These are phyloP conservation scores for Acanthamoeba triangularis DNA, from an alignment of 208 protist genomes.

Conservation along the genomic window DNA sequence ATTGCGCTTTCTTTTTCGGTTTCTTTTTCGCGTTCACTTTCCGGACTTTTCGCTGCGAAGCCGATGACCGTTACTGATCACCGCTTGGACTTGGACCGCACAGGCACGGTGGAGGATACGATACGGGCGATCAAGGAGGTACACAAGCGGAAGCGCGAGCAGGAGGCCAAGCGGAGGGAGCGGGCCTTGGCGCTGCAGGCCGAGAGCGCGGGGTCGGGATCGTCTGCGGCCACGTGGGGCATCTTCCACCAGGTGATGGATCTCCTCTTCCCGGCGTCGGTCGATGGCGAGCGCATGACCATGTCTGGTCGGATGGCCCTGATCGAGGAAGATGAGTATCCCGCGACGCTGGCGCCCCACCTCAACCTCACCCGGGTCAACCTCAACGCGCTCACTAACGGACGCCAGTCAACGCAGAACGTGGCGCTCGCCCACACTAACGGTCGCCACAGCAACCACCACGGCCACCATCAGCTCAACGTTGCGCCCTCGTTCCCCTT, in stretches of 20 bases:
- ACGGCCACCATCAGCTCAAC: constrained; percentile 18
- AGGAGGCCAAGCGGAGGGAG: neutral
- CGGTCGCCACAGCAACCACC: neutral
- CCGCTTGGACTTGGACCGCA: neutral
- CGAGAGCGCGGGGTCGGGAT: neutral
- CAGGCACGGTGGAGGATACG: constrained; percentile 52
- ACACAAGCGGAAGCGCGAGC: constrained; percentile 7
- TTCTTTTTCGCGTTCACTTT: constrained; percentile 1
- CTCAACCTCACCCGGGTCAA: constrained; percentile 20
- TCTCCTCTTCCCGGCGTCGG: constrained; percentile 15
- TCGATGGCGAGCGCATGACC: constrained; percentile 7
- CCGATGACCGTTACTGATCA: no score
- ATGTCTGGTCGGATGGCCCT: neutral
- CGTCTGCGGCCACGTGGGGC: neutral
- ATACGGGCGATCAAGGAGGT: constrained; percentile 57
- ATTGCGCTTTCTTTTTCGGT: neutral
- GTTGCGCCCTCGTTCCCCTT: constrained; percentile 22
- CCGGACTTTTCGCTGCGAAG: neutral
- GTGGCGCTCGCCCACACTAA: neutral
- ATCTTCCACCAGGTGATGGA: constrained; percentile 60
- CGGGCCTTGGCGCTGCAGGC: neutral
- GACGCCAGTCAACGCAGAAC: neutral
- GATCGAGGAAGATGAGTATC: neutral
- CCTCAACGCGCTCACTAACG: neutral
- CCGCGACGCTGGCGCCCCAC: neutral